Evolutionary conservation across 805 yeast genomes (phyloP).

Genomic region (Myxozyma geophila): DNA sequence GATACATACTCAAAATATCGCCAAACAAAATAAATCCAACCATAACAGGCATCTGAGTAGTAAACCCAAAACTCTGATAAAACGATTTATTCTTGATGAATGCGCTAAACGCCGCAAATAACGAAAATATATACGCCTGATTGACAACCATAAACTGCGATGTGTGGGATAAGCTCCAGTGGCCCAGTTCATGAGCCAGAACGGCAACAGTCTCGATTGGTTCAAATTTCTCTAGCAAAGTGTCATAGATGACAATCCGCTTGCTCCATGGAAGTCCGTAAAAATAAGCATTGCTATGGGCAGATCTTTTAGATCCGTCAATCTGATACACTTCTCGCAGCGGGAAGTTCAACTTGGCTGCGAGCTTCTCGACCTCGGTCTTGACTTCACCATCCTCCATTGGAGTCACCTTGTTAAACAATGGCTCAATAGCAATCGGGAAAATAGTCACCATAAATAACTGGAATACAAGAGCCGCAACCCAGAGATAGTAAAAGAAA

Average conservation of each 20-base stretch:
- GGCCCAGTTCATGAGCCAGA: slow-evolving; percentile 98
- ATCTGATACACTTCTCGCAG: slow-evolving; percentile 81
- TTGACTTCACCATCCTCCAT: slow-evolving; percentile 89
- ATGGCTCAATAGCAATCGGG: slow-evolving; percentile 88
- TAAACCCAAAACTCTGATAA: slow-evolving; percentile 78
- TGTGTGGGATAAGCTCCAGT: slow-evolving; percentile 91
- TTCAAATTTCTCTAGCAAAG: slow-evolving; percentile 79
- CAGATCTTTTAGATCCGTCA: slow-evolving; percentile 96
- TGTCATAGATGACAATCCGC: slow-evolving; percentile 92
- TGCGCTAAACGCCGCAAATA: slow-evolving; percentile 75
- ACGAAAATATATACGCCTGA: slow-evolving; percentile 65
- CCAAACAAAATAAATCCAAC: slow-evolving; percentile 81
- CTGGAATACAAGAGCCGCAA: slow-evolving; percentile 71
- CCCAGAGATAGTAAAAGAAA: slow-evolving; percentile 80
- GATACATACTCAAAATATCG: slow-evolving; percentile 57
- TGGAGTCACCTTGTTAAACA: slow-evolving; percentile 89
- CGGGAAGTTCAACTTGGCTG: slow-evolving; percentile 79
- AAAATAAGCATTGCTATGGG: slow-evolving; percentile 96
- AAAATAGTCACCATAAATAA: slow-evolving; percentile 65
- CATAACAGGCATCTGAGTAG: slow-evolving; percentile 65
- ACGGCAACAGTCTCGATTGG: slow-evolving; percentile 88
- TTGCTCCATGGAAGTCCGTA: slow-evolving; percentile 96
- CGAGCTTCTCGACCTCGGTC: slow-evolving; percentile 77
- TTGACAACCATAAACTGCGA: slow-evolving; percentile 70
- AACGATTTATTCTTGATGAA: slow-evolving; percentile 80